Evolutionary conservation across 2,329 filamentous ascomycete species (phyloP).

Genomic region (Diaporthe helianthi): DNA sequence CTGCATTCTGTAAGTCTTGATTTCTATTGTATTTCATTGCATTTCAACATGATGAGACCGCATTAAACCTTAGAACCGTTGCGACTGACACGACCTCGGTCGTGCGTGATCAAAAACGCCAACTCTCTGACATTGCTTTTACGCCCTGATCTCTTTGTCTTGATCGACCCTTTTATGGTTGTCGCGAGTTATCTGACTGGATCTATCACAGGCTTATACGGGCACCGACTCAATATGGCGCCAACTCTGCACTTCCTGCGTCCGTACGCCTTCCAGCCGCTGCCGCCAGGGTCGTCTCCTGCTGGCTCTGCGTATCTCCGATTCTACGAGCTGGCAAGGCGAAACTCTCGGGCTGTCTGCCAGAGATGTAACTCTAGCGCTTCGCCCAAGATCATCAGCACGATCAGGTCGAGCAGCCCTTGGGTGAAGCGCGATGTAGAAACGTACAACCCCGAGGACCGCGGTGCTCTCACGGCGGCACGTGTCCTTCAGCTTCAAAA

Average conservation of each 20-base stretch:
- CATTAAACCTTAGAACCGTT: constrained; percentile 63
- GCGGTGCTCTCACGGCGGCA: constrained; percentile 35
- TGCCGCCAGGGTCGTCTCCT: constrained; percentile 44
- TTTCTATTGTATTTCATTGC: background rate
- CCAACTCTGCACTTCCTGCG: constrained; percentile 60
- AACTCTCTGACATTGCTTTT: constrained; percentile 50
- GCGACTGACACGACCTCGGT: constrained; percentile 59
- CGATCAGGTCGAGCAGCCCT: background rate
- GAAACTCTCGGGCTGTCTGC: background rate
- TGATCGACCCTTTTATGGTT: background rate
- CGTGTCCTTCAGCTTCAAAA: constrained; percentile 61
- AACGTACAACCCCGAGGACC: constrained; percentile 28
- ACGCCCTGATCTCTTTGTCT: background rate
- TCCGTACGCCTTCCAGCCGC: constrained; percentile 57
- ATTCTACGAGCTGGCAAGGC: constrained; percentile 54
- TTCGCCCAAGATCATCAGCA: constrained; percentile 8
- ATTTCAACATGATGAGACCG: constrained; percentile 54
- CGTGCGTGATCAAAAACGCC: constrained; percentile 62
- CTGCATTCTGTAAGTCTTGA: constrained; percentile 12
- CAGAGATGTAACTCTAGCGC: constrained; percentile 24
- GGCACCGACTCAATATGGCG: constrained; percentile 48
- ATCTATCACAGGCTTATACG: constrained; percentile 34
- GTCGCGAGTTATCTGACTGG: constrained; percentile 35
- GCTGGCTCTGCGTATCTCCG: constrained; percentile 50
- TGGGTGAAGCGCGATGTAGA: constrained; percentile 17